Conservation (phyloP, 2,329 filamentous ascomycete genomes). For the Ophiocordyceps camponoti-floridani region DNA sequence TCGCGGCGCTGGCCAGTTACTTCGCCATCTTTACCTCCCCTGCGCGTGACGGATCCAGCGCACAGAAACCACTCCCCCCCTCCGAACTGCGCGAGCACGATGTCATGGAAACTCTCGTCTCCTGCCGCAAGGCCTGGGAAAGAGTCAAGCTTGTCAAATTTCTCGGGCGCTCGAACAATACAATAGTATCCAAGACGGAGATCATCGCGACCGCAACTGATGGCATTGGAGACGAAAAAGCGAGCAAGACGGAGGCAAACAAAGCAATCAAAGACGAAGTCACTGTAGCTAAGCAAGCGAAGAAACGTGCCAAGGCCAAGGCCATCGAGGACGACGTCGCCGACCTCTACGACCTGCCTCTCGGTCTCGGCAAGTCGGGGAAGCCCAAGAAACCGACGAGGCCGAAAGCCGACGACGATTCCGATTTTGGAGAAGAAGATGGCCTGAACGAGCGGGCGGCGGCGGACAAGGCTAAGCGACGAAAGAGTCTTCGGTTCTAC, state of each 20-base stretch:
- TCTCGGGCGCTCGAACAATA: conserved; percentile 19
- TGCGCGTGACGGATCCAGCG: conserved; percentile 36
- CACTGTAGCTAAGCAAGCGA: conserved; percentile 19
- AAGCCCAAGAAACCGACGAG: conserved; percentile 12
- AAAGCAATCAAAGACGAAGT: conserved; percentile 15
- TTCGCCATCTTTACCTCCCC: conserved; percentile 84
- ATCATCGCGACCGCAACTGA: background rate
- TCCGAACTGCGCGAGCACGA: conserved; percentile 75
- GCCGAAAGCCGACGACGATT: conserved; percentile 42
- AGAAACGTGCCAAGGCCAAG: conserved; percentile 29
- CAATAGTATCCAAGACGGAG: background rate
- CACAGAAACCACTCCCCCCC: conserved; percentile 47
- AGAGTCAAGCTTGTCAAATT: conserved; percentile 49
- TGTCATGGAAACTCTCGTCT: conserved; percentile 71
- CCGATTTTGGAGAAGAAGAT: conserved; percentile 88
- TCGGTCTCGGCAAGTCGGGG: conserved; percentile 28
- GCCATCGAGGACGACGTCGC: conserved; percentile 53
- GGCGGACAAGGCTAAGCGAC: conserved; percentile 73
- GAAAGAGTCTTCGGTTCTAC: conserved; percentile 92
- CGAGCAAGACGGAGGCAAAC: conserved; percentile 1
- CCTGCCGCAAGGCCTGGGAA: conserved; percentile 67
- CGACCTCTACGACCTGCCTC: conserved; percentile 45
- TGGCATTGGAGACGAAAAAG: background rate
- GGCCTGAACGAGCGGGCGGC: conserved; percentile 59
- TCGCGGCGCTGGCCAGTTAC: conserved; percentile 80